Percentiles rank a stretch among this genome's conserved stretches.
phyloP scores from a whole-genome alignment of 306 rosid species.

The Gastrolobium bilobum region DNA sequence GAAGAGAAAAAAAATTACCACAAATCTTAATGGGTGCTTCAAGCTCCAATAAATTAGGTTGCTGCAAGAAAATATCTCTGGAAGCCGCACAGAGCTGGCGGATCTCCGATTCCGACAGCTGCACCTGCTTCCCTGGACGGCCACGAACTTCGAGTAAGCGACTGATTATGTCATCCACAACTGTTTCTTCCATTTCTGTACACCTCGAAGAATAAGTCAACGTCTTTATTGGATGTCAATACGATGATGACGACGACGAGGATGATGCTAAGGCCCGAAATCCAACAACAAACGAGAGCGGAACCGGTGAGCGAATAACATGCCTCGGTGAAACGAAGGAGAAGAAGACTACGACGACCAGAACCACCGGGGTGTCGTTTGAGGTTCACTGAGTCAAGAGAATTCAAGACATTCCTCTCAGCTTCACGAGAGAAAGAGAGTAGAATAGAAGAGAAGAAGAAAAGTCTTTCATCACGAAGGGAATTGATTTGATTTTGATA shows the following conservation, averaged over 20 bases:
- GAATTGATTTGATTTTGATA: neutral
- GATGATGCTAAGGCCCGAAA: constrained; percentile 26
- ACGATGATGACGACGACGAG: neutral
- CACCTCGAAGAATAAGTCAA: constrained; percentile 35
- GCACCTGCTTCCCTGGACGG: constrained; percentile 97
- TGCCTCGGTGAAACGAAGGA: constrained; percentile 44
- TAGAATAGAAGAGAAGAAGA: no score
- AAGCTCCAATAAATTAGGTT: constrained; percentile 90
- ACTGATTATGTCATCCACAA: constrained; percentile 87
- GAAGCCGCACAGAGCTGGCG: constrained; percentile 80
- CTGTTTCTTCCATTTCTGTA: constrained; percentile 71
- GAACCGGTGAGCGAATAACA: constrained; percentile 42
- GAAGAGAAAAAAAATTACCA: constrained; percentile 55
- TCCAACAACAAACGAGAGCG: neutral
- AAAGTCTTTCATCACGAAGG: neutral
- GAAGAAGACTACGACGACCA: constrained; percentile 19
- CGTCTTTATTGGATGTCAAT: constrained; percentile 26
- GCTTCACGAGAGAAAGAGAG: neutral
- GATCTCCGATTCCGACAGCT: constrained; percentile 95
- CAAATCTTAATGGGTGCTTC: constrained; percentile 99
- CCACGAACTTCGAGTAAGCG: constrained; percentile 93
- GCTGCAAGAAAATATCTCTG: constrained; percentile 84
- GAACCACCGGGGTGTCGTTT: constrained; percentile 56
- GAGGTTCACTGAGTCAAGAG: neutral
- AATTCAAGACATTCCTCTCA: constrained; percentile 6